Percentiles rank a stretch among this genome's conserved stretches.
Evolutionary conservation across 2,329 filamentous ascomycete species (phyloP).

Genomic region (Penicillium aurantiogriseum): DNA sequence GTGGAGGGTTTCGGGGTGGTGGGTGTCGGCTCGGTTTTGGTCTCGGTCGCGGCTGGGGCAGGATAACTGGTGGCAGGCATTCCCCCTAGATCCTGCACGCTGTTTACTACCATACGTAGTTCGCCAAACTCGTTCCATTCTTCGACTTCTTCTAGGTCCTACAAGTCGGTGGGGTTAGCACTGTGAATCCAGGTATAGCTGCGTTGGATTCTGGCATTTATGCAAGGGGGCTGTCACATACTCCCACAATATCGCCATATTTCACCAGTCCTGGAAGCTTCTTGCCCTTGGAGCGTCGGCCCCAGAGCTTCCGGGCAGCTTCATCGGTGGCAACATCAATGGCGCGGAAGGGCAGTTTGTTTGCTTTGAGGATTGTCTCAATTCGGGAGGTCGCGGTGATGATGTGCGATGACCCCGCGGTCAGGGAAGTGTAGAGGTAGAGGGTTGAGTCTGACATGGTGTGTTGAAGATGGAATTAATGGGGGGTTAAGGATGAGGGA

Average conservation of each 20-base stretch:
- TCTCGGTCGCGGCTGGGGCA: slow-evolving; percentile 22
- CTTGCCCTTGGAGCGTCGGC: slow-evolving; percentile 76
- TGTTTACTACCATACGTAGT: slow-evolving; percentile 75
- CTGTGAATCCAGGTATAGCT: not conserved
- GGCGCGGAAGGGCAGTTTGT: slow-evolving; percentile 89
- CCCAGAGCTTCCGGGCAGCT: slow-evolving; percentile 84
- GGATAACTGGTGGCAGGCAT: slow-evolving; percentile 33
- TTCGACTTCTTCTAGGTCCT: slow-evolving; percentile 93
- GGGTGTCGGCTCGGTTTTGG: slow-evolving; percentile 24
- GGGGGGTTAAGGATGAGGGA: not conserved
- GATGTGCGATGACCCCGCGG: slow-evolving; percentile 92
- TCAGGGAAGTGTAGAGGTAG: slow-evolving; percentile 95
- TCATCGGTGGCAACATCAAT: slow-evolving; percentile 89
- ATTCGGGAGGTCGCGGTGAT: slow-evolving; percentile 93
- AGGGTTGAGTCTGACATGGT: slow-evolving; percentile 59
- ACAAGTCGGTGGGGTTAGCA: slow-evolving; percentile 6
- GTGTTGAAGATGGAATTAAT: not conserved
- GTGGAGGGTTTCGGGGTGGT: slow-evolving; percentile 34
- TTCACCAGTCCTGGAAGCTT: slow-evolving; percentile 90
- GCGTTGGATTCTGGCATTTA: not conserved
- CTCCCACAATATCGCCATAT: slow-evolving; percentile 78
- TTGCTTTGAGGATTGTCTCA: slow-evolving; percentile 93
- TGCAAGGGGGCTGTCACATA: slow-evolving; percentile 50
- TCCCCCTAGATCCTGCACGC: slow-evolving; percentile 35
- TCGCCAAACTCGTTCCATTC: slow-evolving; percentile 99